Evolutionary conservation across 2,329 filamentous ascomycete species (phyloP), one percentile per base, ranked within the genome.

Genomic region (Aspergillus hortae): DNA sequence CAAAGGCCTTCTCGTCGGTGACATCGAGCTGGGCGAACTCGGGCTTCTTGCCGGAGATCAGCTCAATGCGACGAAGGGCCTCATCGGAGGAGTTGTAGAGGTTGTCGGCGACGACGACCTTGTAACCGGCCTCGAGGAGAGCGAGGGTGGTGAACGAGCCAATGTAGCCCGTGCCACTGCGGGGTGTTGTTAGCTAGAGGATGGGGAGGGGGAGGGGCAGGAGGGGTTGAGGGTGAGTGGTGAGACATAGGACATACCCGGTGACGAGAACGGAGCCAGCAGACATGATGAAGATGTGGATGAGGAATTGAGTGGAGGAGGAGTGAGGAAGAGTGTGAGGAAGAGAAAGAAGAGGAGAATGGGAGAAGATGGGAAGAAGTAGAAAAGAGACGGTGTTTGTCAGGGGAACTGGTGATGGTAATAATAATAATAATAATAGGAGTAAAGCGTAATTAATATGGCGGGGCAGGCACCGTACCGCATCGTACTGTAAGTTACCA

Each of bases 131-230:
- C 70, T 96, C 82, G 62, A 99, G 89, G 23, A 99, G 89, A 49
- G 91, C 87, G 47, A 99, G 86, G 51, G 89, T 80, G 56, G 94
- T 99, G 81, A 97, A 97, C 46, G 92, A 97, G 72, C 94, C 94
- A 75, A 99, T 99, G 81, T 99, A 99, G 78, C 94, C 94, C 60
- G 92, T 96, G 68, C 94, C 94, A 82, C 94, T 96, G 71, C 54
- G 38, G 32, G 25, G 17, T 32, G 17, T 44, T 58, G 61, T 63
- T 63, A 60, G 60, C 54, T 32, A 47, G 51, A 23, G 23, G 23
- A 23, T 23, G 17, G 23, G 32, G 21, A 47, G 44, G 52, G 54
- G 54, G 56, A 49, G 46, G 41, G 46, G 53, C 55, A 42, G 49
- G 17, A 17, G 17, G 17, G 17, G 17, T 17, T 17, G 17, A 17